A percentile compares a stretch with the other conserved stretches of the same genome.
Evolutionary conservation across 257 asterid genomes (phyloP).

Genomic region (Voacanga thouarsii): DNA sequence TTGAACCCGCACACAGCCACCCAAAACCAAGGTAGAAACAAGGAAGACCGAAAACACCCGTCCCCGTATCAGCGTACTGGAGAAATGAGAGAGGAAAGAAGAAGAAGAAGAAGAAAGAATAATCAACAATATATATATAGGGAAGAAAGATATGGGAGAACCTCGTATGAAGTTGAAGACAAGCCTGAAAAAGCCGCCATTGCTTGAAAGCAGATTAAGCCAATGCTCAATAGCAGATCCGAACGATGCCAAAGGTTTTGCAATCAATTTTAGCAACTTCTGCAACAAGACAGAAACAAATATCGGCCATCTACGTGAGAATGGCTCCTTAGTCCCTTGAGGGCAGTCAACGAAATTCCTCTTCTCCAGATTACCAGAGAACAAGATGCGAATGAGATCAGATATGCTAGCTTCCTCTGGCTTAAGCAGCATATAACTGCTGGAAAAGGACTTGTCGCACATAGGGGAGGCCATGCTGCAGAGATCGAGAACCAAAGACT

Average conservation of each 20-base stretch:
- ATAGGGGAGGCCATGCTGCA: background rate
- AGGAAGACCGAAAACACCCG: too few species aligned
- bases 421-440: constrained; percentile 16
- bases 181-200: constrained; percentile 5
- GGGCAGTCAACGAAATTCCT: constrained; percentile 4
- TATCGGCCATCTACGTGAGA: background rate
- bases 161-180: constrained; percentile 1
- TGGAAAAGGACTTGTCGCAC: background rate
- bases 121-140: background rate
- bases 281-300: background rate
- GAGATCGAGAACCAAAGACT: background rate
- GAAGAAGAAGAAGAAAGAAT: too few species aligned
- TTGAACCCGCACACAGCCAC: too few species aligned
- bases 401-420: constrained; percentile 14
- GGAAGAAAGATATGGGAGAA: background rate
- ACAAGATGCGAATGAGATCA: constrained; percentile 17
- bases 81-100: background rate
- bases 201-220: constrained; percentile 1
- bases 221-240: background rate
- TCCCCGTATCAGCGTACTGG: too few species aligned
- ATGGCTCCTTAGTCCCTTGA: background rate
- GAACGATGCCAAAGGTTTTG: background rate
- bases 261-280: background rate
- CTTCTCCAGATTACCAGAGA: constrained; percentile 5
- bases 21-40: too few species aligned